phyloP scores from a whole-genome alignment of 257 asterid genomes.

The Fraxinus americana region DNA sequence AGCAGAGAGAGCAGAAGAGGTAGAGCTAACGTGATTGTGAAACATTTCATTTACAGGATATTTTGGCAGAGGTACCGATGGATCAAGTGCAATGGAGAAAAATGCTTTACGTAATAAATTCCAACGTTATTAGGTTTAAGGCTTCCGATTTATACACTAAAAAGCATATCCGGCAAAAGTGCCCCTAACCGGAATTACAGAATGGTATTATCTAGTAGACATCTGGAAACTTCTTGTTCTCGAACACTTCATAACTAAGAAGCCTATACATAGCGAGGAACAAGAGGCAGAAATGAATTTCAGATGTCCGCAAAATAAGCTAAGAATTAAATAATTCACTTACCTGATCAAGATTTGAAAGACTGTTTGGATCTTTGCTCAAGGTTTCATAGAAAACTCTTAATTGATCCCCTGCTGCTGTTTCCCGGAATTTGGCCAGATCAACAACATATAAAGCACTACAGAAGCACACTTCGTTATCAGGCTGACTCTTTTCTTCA shows the following conservation, averaged over 20 bases:
- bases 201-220: not conserved
- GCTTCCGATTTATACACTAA: not conserved
- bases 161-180: not conserved
- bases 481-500: slow-evolving; percentile 17
- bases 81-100: not conserved
- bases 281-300: not conserved
- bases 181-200: not conserved
- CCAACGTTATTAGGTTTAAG: not conserved
- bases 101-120: too few species aligned
- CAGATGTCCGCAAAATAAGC: not conserved
- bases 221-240: not conserved
- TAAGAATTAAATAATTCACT: slow-evolving; percentile 26
- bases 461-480: slow-evolving; percentile 37
- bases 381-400: slow-evolving; percentile 92
- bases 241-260: not conserved
- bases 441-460: slow-evolving; percentile 97
- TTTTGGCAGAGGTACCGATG: not conserved
- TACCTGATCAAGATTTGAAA: slow-evolving; percentile 97
- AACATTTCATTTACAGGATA: not conserved
- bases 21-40: not conserved
- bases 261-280: not conserved
- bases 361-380: slow-evolving; percentile 99
- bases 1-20: slow-evolving; percentile 1
- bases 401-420: slow-evolving; percentile 97
- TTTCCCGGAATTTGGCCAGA: slow-evolving; percentile 90